Base-by-base conservation (phyloP, 371 early-diverging fungal genomes). In the Batkoa obscura region DNA sequence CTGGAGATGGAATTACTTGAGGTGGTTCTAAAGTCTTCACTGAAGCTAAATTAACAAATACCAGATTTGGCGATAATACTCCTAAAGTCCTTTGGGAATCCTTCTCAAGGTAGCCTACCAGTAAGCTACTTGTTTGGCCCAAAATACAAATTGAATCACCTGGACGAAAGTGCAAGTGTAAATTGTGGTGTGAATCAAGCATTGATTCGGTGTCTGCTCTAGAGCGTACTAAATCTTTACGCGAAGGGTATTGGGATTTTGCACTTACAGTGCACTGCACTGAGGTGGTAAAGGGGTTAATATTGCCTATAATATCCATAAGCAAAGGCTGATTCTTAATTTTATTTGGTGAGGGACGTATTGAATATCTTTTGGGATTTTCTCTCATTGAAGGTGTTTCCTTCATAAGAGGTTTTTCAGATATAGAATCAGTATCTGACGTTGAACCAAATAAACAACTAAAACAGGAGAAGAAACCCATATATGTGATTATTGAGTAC, bases 231-330 rank as follows among this genome's bases (percentile, higher is more conserved):
- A 17, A 13, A 30, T 50, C 51, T 15, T 50, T 50, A 13, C 34
- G 17, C 9, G 36, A 9, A 10, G 51, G 51, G 31, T 50, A 50
- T 13, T 17, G 32, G 3, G 51, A 23, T 36, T 50, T 50, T 30
- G 51, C 51, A 6, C 32, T 31, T 9, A 50, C 51, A 9, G 51
- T 50, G 15, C 51, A 50, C 51, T 50, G 51, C 6, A 50, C 51
- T 4, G 51, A 13, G 34, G 51, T 33, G 9, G 17, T 15, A 33
- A 50, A 50, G 5, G 51, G 51, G 51, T 50, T 50, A 34, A 50
- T 41, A 23, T 23, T 23, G 23, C 23, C 23, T 23, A 23, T 23
- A 23, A 23, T 23, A 23, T 23, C 23, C 23, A 23, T 23, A 23
- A 23, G 23, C 23, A 23, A 23, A 23, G 23, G 23, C 23, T 23